A percentile compares a stretch with the other conserved stretches of the same genome.
These are phyloP conservation scores for Fonsecaea monophora DNA, from an alignment of 2,329 filamentous ascomycete species.

Conservation along the genomic window DNA sequence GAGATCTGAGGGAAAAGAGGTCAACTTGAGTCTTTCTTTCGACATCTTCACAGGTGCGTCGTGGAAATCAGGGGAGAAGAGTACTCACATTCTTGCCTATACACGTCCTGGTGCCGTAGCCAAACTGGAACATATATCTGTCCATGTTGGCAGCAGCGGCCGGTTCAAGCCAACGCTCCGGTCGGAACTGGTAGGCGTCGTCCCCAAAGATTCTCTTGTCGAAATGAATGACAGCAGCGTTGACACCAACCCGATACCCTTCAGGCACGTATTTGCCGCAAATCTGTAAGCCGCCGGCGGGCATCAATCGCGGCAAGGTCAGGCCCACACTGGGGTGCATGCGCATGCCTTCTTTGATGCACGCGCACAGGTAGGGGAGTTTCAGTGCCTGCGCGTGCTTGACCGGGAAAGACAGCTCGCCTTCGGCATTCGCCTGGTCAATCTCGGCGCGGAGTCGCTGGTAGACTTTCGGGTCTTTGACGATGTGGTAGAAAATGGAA, in stretches of 20 bases:
- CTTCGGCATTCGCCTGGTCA: slow-evolving; percentile 22
- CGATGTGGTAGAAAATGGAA: slow-evolving; percentile 51
- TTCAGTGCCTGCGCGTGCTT: slow-evolving; percentile 33
- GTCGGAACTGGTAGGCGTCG: slow-evolving; percentile 38
- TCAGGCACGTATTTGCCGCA: slow-evolving; percentile 29
- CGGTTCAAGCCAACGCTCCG: slow-evolving; percentile 39
- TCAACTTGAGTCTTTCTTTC: background rate
- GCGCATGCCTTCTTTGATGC: slow-evolving; percentile 36
- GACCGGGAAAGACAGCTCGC: slow-evolving; percentile 27
- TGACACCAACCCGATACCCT: slow-evolving; percentile 34
- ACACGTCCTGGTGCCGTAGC: slow-evolving; percentile 34
- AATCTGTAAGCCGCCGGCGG: slow-evolving; percentile 31
- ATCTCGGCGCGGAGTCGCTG: slow-evolving; percentile 26
- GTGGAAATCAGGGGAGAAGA: too few species aligned
- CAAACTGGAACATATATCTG: slow-evolving; percentile 35
- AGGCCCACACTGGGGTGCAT: slow-evolving; percentile 39
- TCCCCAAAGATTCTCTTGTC: slow-evolving; percentile 37
- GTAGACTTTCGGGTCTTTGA: slow-evolving; percentile 48
- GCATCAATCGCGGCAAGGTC: slow-evolving; percentile 38
- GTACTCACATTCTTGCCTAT: slow-evolving; percentile 32
- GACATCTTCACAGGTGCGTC: slow-evolving; percentile 14
- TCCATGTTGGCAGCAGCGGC: slow-evolving; percentile 35
- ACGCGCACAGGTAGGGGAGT: slow-evolving; percentile 33
- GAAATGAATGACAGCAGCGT: slow-evolving; percentile 36
- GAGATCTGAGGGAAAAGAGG: slow-evolving; percentile 1